Base-by-base conservation (phyloP, 495 filamentous ascomycete genomes). In the Lophium mytilinum region DNA sequence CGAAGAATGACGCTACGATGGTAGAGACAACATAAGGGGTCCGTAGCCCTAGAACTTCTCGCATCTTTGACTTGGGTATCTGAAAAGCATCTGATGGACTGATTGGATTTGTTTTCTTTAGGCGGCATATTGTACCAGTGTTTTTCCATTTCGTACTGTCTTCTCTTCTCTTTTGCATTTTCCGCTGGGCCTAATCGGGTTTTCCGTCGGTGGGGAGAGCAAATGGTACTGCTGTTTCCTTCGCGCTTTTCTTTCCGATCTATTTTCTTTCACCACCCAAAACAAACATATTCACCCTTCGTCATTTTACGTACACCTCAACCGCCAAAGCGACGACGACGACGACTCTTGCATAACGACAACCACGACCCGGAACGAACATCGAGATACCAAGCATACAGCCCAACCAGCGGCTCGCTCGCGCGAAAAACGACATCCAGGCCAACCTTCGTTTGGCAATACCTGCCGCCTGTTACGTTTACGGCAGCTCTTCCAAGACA, bases 1-100 rank as follows among this genome's bases (percentile, higher is more conserved):
- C 61, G 66, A 68, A 66, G 63, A 64, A 68, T 66, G 66, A 68
- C 56, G 66, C 66, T 62, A 68, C 64, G 66, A 68, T 52, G 39
- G 64, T 64, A 67, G 61, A 67, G 52, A 56, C 33, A 57, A 58
- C 55, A 45, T 35, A 65, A 43, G 59, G 62, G 58, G 62, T 57
- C 50, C 62, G 52, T 53, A 51, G 24, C 58, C 56, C 55, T 55
- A 53, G 30, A 37, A 33, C 58, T 33, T 45, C 52, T 61, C 58
- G 58, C 58, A 62, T 65, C 50, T 62, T 57, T 43, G 43, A 48
- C 46, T 59, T 61, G 62, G 62, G 55, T 65, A 62, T 50, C 40
- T 53, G 62, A 61, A 62, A 65, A 62, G 58, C 58, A 65, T 64
- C 59, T 61, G 24, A 57, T 54, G 62, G 58, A 60, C 37, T 57